Evolutionary conservation across 257 asterid genomes (phyloP).

Genomic region (Sherardia arvensis): DNA sequence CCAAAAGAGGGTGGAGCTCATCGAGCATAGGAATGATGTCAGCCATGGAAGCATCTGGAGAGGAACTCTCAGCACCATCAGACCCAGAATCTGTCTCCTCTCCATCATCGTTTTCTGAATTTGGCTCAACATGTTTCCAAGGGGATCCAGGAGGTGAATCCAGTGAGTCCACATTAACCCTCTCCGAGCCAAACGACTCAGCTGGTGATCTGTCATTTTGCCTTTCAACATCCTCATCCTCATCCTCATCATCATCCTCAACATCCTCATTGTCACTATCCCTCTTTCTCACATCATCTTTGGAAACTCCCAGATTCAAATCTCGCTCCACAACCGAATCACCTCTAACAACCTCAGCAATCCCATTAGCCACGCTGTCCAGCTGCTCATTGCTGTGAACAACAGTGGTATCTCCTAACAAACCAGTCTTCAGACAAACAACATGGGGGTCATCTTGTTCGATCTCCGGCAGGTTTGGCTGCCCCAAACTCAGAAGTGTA

Average conservation of each 20-base stretch:
- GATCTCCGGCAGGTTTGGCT: conserved; percentile 67
- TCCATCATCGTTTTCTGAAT: conserved; percentile 19
- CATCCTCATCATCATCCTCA: conserved; percentile 23
- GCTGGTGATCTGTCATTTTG: conserved; percentile 57
- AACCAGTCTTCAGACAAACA: conserved; percentile 30
- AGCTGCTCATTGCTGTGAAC: conserved; percentile 37
- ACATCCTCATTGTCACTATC: conserved; percentile 10
- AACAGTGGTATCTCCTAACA: conserved; percentile 25
- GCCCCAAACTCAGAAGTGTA: conserved; percentile 72
- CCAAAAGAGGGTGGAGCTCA: conserved; percentile 80
- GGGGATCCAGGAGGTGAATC: conserved; percentile 36
- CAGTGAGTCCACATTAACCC: conserved; percentile 52
- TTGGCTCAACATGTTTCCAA: conserved; percentile 31
- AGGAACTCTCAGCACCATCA: conserved; percentile 75
- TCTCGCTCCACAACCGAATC: conserved; percentile 11
- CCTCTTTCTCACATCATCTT: conserved; percentile 9
- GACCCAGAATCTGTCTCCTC: conserved; percentile 55
- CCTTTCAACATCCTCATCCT: conserved; percentile 29
- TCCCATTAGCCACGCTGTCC: conserved; percentile 13
- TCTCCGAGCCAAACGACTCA: conserved; percentile 64
- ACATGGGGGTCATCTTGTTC: conserved; percentile 46
- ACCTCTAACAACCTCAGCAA: conserved; percentile 22
- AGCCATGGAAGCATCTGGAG: conserved; percentile 91
- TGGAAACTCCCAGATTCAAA: conserved; percentile 21
- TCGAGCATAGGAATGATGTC: conserved; percentile 89